Evolutionary conservation across 768 basidiomycete genomes (phyloP), one percentile per base, ranked within the genome.

Genomic region (Amanita rimosa): DNA sequence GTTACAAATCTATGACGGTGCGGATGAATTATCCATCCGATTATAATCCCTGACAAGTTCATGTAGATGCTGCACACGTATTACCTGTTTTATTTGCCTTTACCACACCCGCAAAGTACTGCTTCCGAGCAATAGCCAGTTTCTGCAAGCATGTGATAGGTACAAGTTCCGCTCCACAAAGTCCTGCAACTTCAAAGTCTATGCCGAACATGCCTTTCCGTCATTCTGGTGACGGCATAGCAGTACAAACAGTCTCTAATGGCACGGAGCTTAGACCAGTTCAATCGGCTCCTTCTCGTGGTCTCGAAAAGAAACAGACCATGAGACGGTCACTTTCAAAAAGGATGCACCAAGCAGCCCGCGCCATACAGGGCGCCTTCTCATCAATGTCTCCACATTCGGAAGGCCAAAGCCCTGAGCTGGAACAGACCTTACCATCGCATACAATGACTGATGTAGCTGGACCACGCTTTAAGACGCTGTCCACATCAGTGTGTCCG

Each of bases 1-100:
- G 66, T 69, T 97, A 9, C 93, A 97, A 62, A 80, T 96, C 1
- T 96, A 92, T 59, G 93, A 97, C 59, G 91, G 89, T 75, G 62
- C 56, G 61, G 68, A 60, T 36, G 22, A n/a, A 29, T 44, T 8
- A 16, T 38, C 17, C 3, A 7, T 22, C 22, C 38, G 38, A 44
- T 59, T 9, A 62, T 58, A 7, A 50, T 62, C 56, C 40, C 54
- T 50, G 51, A 48, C 34, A 19, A 3, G 14, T 36, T 16, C 50
- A 3, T 39, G 17, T 48, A 87, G 85, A 85, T 57, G 71, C 78
- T 3, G 81, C 83, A 0, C 86, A 88, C 60, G 72, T 84, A 39
- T 63, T 88, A 16, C 86, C 86, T 1, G 71, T 87, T 14, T 67
- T 87, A 1, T 88, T 88, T 57, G 68, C 81, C 2, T 85, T 87